Percentiles rank a stretch among this genome's conserved stretches.
Conservation (phyloP, 2,329 filamentous ascomycete genomes). For the Stagonosporopsis cucurbitacearum region DNA sequence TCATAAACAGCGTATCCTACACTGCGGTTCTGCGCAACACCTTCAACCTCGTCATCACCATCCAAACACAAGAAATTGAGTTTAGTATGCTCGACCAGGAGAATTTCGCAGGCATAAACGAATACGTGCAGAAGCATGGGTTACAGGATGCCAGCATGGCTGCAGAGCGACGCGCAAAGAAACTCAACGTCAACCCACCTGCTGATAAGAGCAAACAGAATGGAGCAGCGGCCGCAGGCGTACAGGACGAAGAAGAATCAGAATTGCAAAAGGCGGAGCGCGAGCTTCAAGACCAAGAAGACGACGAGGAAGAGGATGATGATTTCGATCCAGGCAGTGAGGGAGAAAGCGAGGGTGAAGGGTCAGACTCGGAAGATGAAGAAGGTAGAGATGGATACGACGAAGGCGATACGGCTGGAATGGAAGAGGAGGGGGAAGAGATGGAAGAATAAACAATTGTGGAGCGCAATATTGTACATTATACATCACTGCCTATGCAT, state of each 20-base stretch:
- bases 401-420: constrained; percentile 32
- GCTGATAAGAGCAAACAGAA: constrained; percentile 37
- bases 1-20: constrained; percentile 66
- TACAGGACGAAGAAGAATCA: constrained; percentile 39
- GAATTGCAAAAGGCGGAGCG: constrained; percentile 50
- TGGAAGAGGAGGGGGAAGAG: constrained; percentile 35
- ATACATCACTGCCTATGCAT: not conserved
- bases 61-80: constrained; percentile 63
- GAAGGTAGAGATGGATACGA: constrained; percentile 42
- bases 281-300: constrained; percentile 47
- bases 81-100: constrained; percentile 71
- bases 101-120: constrained; percentile 67
- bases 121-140: constrained; percentile 66
- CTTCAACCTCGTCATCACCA: constrained; percentile 68
- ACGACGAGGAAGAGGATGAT: constrained; percentile 51
- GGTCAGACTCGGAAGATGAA: constrained; percentile 46
- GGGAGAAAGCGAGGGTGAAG: constrained; percentile 50
- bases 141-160: constrained; percentile 70
- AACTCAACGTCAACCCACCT: constrained; percentile 59
- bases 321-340: constrained; percentile 52
- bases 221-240: constrained; percentile 19
- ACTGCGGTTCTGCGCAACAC: constrained; percentile 69
- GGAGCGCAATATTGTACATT: not conserved
- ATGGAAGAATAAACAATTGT: constrained; percentile 36
- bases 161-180: constrained; percentile 65